Conservation (phyloP, 2,329 filamentous ascomycete genomes). For the Tolypocladium pustulatum region DNA sequence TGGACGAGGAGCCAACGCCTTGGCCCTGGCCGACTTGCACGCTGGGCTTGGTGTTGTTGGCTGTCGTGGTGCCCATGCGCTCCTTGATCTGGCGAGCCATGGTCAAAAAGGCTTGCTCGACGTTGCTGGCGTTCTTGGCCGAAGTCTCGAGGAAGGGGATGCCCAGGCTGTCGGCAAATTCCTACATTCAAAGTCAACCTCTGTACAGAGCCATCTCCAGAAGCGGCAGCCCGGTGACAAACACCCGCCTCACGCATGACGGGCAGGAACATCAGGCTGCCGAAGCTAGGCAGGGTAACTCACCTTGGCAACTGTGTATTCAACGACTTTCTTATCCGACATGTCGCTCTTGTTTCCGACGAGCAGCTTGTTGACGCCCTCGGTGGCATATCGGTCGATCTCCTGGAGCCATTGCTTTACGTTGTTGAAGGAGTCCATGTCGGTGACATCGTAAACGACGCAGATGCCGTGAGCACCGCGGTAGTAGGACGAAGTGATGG, state of each 20-base stretch:
- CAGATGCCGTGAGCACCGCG: conserved; percentile 98
- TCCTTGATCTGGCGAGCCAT: conserved; percentile 99
- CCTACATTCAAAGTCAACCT: conserved; percentile 41
- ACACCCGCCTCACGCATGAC: neutral
- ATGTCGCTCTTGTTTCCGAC: conserved; percentile 99
- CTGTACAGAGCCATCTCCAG: neutral
- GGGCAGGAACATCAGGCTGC: neutral
- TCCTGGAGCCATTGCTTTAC: conserved; percentile 99
- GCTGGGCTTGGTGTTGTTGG: conserved; percentile 96
- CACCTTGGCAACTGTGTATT: conserved; percentile 99
- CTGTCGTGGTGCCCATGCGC: conserved; percentile 92
- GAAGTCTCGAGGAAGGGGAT: conserved; percentile 99
- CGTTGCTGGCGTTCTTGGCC: conserved; percentile 98
- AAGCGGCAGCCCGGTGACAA: conserved; percentile 1
- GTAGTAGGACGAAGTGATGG: conserved; percentile 99
- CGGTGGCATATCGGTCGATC: conserved; percentile 97
- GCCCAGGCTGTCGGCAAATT: conserved; percentile 96
- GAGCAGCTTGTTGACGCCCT: conserved; percentile 98
- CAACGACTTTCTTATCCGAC: conserved; percentile 99
- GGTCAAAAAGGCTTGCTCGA: conserved; percentile 98
- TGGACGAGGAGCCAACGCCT: conserved; percentile 80
- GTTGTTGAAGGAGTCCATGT: conserved; percentile 99
- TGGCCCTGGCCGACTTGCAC: conserved; percentile 93
- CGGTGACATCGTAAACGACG: conserved; percentile 99
- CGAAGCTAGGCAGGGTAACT: conserved; percentile 13